Evolutionary conservation across 805 yeast genomes (phyloP).

Genomic region (Isabelozyma pseudorhagii): DNA sequence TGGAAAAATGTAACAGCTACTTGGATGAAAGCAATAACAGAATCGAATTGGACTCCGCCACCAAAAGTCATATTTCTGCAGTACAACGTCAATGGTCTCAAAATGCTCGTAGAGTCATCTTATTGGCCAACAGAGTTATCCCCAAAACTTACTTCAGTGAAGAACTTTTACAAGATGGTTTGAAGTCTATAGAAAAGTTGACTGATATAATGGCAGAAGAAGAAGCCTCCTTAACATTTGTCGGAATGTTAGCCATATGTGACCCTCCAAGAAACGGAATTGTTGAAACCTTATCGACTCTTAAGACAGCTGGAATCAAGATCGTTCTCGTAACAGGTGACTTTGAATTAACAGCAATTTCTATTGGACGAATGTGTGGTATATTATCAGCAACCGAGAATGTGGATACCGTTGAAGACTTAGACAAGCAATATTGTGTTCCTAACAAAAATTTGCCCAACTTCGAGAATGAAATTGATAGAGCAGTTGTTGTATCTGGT

Average conservation of each 20-base stretch:
- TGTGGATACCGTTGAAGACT: constrained; percentile 14
- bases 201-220: constrained; percentile 5
- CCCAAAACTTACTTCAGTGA: constrained; percentile 8
- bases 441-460: neutral
- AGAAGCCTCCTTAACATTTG: constrained; percentile 17
- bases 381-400: constrained; percentile 21
- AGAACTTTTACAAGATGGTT: constrained; percentile 1
- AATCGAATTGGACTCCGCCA: constrained; percentile 11
- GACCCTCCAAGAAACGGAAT: constrained; percentile 43
- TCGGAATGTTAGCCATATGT: constrained; percentile 40
- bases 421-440: constrained; percentile 10
- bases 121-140: constrained; percentile 21
- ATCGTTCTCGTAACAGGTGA: constrained; percentile 52
- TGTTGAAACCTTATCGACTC: constrained; percentile 24
- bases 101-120: constrained; percentile 34
- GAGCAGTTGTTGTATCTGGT: constrained; percentile 32
- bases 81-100: constrained; percentile 33
- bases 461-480: constrained; percentile 11
- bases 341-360: constrained; percentile 48
- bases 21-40: constrained; percentile 13
- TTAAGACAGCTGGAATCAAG: constrained; percentile 39
- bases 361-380: constrained; percentile 46
- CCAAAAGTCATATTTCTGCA: constrained; percentile 14
- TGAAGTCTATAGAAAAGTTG: constrained; percentile 6
- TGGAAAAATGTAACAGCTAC: constrained; percentile 23